Evolutionary conservation across 805 yeast genomes (phyloP).

Genomic region (Ogataea pilisensis): DNA sequence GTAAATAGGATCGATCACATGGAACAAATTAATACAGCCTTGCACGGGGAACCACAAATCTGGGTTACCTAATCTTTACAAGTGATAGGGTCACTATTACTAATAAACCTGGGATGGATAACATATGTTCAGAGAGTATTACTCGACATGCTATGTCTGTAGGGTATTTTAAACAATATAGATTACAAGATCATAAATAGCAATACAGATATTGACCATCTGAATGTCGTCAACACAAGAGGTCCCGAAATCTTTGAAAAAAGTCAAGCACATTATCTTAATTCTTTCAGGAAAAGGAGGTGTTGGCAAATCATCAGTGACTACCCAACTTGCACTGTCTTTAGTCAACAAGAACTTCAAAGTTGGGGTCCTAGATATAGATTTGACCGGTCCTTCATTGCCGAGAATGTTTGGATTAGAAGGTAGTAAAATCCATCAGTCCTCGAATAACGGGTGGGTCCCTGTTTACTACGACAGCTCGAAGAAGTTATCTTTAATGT

Average conservation of each 20-base stretch:
- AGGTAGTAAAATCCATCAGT: constrained; percentile 71
- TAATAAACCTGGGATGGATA: too few species aligned
- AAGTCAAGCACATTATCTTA: constrained; percentile 72
- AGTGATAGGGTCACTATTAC: too few species aligned
- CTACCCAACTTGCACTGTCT: constrained; percentile 89
- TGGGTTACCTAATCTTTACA: too few species aligned
- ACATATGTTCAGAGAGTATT: too few species aligned
- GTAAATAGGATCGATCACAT: too few species aligned
- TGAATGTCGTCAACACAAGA: constrained; percentile 17
- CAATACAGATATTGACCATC: background rate
- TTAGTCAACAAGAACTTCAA: constrained; percentile 64
- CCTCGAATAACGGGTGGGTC: constrained; percentile 87
- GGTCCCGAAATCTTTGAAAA: constrained; percentile 27
- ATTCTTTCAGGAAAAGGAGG: constrained; percentile 96
- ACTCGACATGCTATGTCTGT: too few species aligned
- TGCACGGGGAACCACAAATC: too few species aligned
- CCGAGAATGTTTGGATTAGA: constrained; percentile 97
- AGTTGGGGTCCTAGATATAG: constrained; percentile 95
- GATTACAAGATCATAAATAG: background rate
- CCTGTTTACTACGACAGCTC: constrained; percentile 61
- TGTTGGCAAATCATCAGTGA: constrained; percentile 94
- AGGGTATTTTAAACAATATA: too few species aligned
- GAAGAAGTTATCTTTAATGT: constrained; percentile 64
- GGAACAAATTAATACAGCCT: too few species aligned
- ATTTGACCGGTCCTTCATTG: constrained; percentile 92